Conservation (phyloP, 257 asterid species). For the Leptodermis oblonga region DNA sequence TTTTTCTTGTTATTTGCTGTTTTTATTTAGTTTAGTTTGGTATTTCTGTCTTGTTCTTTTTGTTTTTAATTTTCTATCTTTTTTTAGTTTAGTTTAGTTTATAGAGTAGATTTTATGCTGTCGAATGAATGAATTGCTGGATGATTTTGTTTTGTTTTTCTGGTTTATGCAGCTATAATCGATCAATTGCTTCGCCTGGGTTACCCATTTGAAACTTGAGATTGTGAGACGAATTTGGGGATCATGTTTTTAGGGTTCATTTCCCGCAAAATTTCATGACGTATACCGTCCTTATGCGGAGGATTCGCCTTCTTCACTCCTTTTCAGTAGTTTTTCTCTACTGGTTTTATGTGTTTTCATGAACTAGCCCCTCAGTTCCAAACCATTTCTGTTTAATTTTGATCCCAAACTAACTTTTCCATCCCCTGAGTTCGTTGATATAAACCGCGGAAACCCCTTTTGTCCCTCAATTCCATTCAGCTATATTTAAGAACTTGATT, state of each 20-base stretch:
- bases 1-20: background rate
- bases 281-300: conserved; percentile 37
- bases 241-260: conserved; percentile 9
- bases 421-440: background rate
- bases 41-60: background rate
- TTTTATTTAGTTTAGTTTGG: background rate
- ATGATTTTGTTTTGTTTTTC: background rate
- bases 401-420: background rate
- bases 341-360: conserved; percentile 87
- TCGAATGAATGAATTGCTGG: background rate
- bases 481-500: background rate
- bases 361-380: conserved; percentile 26
- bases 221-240: background rate
- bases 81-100: background rate
- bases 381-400: background rate
- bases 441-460: no score
- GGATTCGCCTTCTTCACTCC: conserved; percentile 72
- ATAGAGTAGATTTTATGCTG: background rate
- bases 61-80: background rate
- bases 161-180: conserved; percentile 16
- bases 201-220: background rate
- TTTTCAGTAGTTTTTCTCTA: conserved; percentile 85
- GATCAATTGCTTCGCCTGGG: background rate
- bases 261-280: conserved; percentile 40
- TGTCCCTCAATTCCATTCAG: background rate